Base-by-base conservation (phyloP, 23 red algal species). In the Gracilaria domingensis region DNA sequence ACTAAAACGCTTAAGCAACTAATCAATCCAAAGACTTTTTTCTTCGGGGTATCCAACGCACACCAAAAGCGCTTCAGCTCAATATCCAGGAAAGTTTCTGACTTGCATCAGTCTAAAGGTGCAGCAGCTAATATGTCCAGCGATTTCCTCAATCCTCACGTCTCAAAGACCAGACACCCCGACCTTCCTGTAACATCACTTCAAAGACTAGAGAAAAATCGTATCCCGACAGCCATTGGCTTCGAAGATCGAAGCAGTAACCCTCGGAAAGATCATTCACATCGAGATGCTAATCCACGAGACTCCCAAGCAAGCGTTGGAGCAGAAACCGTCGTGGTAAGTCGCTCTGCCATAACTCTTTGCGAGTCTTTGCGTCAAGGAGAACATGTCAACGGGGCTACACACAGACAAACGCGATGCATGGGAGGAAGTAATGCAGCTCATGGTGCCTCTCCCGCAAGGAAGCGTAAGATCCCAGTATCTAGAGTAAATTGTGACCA, bases 251-350 rank as follows among this genome's bases (percentile, higher is more conserved):
- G 59, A 85, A 39, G 81, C 81, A 0, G n/a, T 66, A 9, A 85
- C 59, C 32, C 61, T 85, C 30, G 81, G 20, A 8, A 37, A 60
- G 59, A 66, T 67, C 23, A 49, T 44, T 71, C 81, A 85, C 37
- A 11, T 85, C 62, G 40, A 85, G 32, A 58, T 85, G 56, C 33
- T 85, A 26, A 70, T 4, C 21, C 59, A 85, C 34, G 44, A 11
- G n/a, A n/a, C 59, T 49, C 56, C 38, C 18, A 70, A 36, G 25
- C 23, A 28, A 3, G 28, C 65, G 1, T 17, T 70, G 25, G 12
- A 70, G 65, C 28, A 33, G 24, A 28, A 17, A 17, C 23, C 25
- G 13, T 70, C 65, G 4, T 26, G 35, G 6, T 3, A 34, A 70
- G 13, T 34, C 28, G 65, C 8, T 11, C 65, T 5, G 4, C 65